Conservation (phyloP, 495 filamentous ascomycete species). For the Cladorrhinum samala region DNA sequence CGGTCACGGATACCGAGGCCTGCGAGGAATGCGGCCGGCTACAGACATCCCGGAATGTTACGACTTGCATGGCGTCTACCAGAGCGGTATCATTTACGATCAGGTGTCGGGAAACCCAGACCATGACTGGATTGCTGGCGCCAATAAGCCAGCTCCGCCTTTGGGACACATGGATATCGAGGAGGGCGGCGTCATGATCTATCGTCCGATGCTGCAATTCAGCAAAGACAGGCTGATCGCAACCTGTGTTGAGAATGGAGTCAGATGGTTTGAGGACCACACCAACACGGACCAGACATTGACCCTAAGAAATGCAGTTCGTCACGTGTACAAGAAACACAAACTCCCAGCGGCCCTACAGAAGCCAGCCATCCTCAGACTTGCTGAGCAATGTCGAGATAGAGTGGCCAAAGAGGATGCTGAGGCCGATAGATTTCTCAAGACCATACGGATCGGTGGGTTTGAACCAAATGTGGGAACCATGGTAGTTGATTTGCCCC, state of each 20-base stretch:
- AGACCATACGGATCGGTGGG: slow-evolving; percentile 27
- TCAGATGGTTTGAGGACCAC: slow-evolving; percentile 75
- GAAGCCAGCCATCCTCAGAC: slow-evolving; percentile 53
- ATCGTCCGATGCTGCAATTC: slow-evolving; percentile 70
- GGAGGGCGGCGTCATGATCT: slow-evolving; percentile 62
- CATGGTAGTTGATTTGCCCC: slow-evolving; percentile 35
- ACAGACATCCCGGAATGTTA: slow-evolving; percentile 76
- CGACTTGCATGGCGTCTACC: slow-evolving; percentile 61
- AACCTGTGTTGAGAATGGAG: slow-evolving; percentile 59
- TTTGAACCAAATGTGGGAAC: slow-evolving; percentile 40
- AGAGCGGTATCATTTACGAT: slow-evolving; percentile 55
- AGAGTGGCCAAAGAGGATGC: slow-evolving; percentile 28
- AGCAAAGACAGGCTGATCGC: slow-evolving; percentile 63
- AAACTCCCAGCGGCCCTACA: slow-evolving; percentile 64
- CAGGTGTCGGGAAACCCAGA: slow-evolving; percentile 21
- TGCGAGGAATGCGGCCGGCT: slow-evolving; percentile 60
- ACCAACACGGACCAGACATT: slow-evolving; percentile 78
- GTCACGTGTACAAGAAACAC: slow-evolving; percentile 53
- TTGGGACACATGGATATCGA: slow-evolving; percentile 42
- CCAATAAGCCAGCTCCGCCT: slow-evolving; percentile 3
- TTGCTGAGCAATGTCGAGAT: slow-evolving; percentile 37
- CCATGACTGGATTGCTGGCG: slow-evolving; percentile 20
- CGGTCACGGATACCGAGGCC: slow-evolving; percentile 56
- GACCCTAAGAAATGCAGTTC: slow-evolving; percentile 74
- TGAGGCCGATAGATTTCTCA: slow-evolving; percentile 27